Evolutionary conservation across 2,329 filamentous ascomycete species (phyloP).

Genomic region (Rhynchosporium secalis): DNA sequence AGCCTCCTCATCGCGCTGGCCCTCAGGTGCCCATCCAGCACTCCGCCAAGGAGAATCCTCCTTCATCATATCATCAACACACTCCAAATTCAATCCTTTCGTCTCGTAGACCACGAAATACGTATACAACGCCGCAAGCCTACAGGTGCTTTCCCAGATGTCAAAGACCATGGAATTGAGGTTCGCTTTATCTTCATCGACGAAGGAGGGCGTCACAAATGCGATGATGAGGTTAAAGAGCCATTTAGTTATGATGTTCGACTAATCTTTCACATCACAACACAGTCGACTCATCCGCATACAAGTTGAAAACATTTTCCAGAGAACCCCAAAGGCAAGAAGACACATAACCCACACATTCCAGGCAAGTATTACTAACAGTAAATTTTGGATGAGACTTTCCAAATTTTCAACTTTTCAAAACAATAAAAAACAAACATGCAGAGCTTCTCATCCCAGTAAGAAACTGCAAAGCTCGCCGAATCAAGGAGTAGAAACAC

Average conservation of each 20-base stretch:
- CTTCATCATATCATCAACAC: slow-evolving; percentile 60
- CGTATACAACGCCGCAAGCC: slow-evolving; percentile 52
- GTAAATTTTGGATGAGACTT: no score
- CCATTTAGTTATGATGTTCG: slow-evolving; percentile 88
- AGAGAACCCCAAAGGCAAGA: no score
- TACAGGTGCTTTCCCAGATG: slow-evolving; percentile 60
- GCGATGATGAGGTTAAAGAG: slow-evolving; percentile 75
- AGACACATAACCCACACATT: no score
- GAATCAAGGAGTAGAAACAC: no score
- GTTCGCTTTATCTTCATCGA: slow-evolving; percentile 51
- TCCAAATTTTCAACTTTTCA: no score
- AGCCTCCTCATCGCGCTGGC: not conserved
- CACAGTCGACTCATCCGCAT: slow-evolving; percentile 74
- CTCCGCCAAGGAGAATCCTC: slow-evolving; percentile 13
- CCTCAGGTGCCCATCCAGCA: slow-evolving; percentile 1
- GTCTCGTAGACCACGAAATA: slow-evolving; percentile 63
- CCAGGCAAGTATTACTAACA: no score
- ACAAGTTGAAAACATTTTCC: slow-evolving; percentile 56
- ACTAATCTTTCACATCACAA: slow-evolving; percentile 68
- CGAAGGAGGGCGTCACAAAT: slow-evolving; percentile 71
- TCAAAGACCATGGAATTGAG: slow-evolving; percentile 43
- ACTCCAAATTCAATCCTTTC: slow-evolving; percentile 69
- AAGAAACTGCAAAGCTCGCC: no score
- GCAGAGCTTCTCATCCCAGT: no score
- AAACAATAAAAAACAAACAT: no score